A percentile compares a stretch with the other conserved stretches of the same genome.
phyloP scores from a whole-genome alignment of 768 basidiomycete species.

The Podaxis rugospora region DNA sequence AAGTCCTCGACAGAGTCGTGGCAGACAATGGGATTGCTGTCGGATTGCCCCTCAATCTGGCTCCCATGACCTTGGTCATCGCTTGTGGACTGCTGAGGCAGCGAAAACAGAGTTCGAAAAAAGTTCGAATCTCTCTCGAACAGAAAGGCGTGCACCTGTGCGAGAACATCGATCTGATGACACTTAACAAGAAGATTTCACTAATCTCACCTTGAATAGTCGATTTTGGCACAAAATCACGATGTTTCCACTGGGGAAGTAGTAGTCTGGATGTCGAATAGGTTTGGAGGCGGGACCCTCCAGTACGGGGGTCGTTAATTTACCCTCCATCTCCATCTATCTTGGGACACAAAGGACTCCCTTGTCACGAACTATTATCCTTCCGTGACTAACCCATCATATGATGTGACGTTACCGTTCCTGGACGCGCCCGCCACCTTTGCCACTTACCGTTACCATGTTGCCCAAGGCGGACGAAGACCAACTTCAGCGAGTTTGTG shows the following conservation, averaged over 20 bases:
- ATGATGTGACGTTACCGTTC: background rate
- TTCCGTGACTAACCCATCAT: background rate
- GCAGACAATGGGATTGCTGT: background rate
- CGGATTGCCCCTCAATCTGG: background rate
- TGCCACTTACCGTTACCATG: background rate
- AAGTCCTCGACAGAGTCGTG: background rate
- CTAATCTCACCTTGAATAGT: no score
- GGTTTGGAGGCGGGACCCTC: no score
- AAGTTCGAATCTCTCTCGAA: background rate
- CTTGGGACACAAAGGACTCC: background rate
- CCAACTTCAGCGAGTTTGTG: slow-evolving; percentile 5
- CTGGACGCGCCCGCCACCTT: background rate
- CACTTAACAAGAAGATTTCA: no score
- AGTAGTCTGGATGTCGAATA: no score
- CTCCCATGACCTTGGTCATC: background rate
- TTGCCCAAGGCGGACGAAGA: slow-evolving; percentile 7
- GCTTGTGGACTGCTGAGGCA: background rate
- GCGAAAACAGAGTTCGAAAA: background rate
- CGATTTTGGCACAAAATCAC: no score
- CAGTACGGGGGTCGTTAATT: no score
- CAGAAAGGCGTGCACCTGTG: background rate
- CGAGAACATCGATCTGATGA: no score
- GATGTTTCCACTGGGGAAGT: no score
- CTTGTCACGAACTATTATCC: background rate
- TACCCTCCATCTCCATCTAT: background rate